Evolutionary conservation across 495 filamentous ascomycete species (phyloP).

Genomic region (Neurospora sp.): DNA sequence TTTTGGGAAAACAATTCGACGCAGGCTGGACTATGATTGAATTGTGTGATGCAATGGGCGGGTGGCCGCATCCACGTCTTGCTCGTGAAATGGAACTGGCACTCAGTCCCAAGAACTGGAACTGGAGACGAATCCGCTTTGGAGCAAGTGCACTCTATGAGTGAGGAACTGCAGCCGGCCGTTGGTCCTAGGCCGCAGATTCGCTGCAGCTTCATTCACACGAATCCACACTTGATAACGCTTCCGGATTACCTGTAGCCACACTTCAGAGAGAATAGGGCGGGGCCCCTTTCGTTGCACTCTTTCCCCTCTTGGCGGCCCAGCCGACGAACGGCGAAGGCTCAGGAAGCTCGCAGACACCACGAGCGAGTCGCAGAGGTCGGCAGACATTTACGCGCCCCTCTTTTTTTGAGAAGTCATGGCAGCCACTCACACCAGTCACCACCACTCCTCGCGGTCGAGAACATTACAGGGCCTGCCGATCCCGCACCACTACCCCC

Average conservation of each 20-base stretch:
- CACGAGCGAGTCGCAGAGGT: neutral
- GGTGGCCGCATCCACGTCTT: slow-evolving; percentile 10
- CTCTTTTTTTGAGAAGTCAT: neutral
- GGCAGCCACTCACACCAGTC: neutral
- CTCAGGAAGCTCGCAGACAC: neutral
- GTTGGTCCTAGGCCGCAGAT: neutral
- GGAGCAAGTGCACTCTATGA: neutral
- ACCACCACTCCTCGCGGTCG: neutral
- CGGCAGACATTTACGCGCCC: neutral
- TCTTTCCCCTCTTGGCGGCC: neutral
- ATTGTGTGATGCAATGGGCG: slow-evolving; percentile 17
- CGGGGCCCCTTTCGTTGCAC: too few species aligned
- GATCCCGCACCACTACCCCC: neutral
- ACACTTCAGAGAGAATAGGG: neutral
- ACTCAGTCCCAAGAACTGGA: neutral
- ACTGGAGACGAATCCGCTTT: neutral
- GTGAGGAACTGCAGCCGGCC: neutral
- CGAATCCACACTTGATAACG: neutral
- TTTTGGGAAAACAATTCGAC: neutral
- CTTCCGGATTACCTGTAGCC: neutral
- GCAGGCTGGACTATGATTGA: neutral
- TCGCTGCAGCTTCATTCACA: neutral
- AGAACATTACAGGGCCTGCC: neutral
- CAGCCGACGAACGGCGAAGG: neutral
- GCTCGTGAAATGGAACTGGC: too few species aligned